Evolutionary conservation across 805 yeast genomes (phyloP), one percentile per base, ranked within the genome.

Genomic region (Yamadazyma olivae): DNA sequence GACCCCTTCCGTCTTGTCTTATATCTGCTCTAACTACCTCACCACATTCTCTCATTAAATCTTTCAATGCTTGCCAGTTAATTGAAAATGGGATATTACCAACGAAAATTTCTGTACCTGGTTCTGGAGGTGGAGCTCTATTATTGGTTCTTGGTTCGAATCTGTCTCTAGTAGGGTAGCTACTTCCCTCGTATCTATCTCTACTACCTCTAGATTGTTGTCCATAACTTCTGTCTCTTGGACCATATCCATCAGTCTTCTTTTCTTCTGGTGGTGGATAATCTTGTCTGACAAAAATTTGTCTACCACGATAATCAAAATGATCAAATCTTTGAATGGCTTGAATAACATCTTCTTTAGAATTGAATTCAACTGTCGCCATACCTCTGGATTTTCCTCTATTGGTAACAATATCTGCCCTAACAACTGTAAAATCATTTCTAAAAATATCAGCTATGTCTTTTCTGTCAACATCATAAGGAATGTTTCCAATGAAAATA

Each of bases 221-320:
- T 15, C 45, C 40, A 31, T 50, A 45, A 21, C 45, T 46, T 20
- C 64, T 49, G 42, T 32, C 33, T 36, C 35, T 36, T 4, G 27
- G 17, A 7, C 27, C 27, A 13, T 20, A 30, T 4, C 33, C 27
- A 14, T 30, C 33, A 18, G 27, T 16, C 39, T 52, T 45, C 51
- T 37, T 44, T 47, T 45, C 37, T 48, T 49, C 33, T 39, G 91
- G 93, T 18, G 93, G 93, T 23, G 93, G 93, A 56, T 86, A 82
- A 61, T 89, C 95, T 56, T 83, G 95, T 64, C 97, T 81, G 7
- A 90, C 95, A 59, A 83, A 88, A 29, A 89, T 83, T 50, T 78
- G 81, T 59, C 97, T 80, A 10, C 88, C 95, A 53, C 69, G 61
- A 44, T 80, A 75, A 23, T 66, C 68, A 20, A 79, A 69, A 52